Base-by-base conservation (phyloP, 228 moss, liverwort and hornwort species). In the Sphagnum magellanicum region DNA sequence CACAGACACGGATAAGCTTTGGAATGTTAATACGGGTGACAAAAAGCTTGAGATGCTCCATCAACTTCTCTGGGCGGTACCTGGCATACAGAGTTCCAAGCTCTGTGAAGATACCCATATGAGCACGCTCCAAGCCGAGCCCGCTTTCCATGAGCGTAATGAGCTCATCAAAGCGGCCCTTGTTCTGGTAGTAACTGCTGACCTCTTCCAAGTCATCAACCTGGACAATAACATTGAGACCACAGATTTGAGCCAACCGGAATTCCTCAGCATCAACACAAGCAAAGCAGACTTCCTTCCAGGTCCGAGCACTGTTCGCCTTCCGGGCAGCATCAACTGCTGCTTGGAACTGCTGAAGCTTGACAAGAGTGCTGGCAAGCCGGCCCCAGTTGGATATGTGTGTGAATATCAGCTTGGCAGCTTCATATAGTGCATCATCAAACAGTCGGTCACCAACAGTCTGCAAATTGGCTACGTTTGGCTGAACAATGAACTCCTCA, bases 251-350 rank as follows among this genome's bases (percentile, higher is more conserved):
- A 49, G 98, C 98, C 60, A 98, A 74, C 65, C 94, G 87, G 70
- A 92, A 94, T 53, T 98, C 98, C 78, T 94, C 94, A 11, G 98
- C 98, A 83, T 98, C 98, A 63, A 98, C 93, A 71, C 98, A 98
- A 46, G 98, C 92, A 65, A 94, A 98, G 67, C 94, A 94, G 69
- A 98, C 92, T 89, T 98, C 98, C 79, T 94, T 98, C 98, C 98
- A 98, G 6, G 94, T 98, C 61, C 81, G 84, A 48, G 94, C 83
- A 63, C 92, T 98, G 73, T 98, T 98, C 8, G 98, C 98, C 79
- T 98, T 98, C 65, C 94, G 91, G 6, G 98, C 98, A 64, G 98
- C 98, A 79, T 98, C 98, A 65, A 98, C 98, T 53, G 98, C 98
- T 68, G 84, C 94, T 84, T 98, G 98, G 70, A 82, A 98, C 70